A percentile compares a stretch with the other conserved stretches of the same genome.
Evolutionary conservation across 2,329 filamentous ascomycete genomes (phyloP).

Genomic region (Colletotrichum cuscutae): DNA sequence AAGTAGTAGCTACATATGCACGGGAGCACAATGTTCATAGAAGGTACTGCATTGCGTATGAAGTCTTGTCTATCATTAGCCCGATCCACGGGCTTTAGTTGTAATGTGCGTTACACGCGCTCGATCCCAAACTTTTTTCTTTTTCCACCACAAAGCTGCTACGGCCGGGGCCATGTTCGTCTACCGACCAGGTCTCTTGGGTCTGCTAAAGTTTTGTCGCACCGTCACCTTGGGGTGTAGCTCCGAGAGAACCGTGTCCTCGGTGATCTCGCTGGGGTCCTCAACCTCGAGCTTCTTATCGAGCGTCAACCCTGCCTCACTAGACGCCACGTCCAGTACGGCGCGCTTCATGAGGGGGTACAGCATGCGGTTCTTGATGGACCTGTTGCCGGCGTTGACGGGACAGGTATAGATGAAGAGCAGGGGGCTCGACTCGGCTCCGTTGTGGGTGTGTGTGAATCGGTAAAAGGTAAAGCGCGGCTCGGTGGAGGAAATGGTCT

Average conservation of each 20-base stretch:
- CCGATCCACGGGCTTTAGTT: conserved; percentile 19
- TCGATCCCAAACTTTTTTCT: background rate
- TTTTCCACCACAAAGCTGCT: background rate
- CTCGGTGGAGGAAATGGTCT: conserved; percentile 71
- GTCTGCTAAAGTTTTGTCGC: conserved; percentile 78
- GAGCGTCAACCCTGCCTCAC: conserved; percentile 71
- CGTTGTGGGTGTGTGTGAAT: conserved; percentile 67
- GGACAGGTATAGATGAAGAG: conserved; percentile 89
- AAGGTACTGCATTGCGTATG: conserved; percentile 20
- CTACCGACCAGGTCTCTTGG: conserved; percentile 80
- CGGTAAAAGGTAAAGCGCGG: conserved; percentile 84
- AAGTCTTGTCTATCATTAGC: conserved; percentile 23
- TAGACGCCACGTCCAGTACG: conserved; percentile 73
- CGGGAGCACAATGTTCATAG: background rate
- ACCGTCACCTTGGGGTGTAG: conserved; percentile 74
- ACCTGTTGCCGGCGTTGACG: conserved; percentile 68
- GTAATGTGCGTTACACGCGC: background rate
- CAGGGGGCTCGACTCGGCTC: conserved; percentile 65
- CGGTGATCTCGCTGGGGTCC: conserved; percentile 76
- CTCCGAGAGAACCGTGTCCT: conserved; percentile 71
- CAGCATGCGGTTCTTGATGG: conserved; percentile 86
- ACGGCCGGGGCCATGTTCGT: background rate
- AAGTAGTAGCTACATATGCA: conserved; percentile 16
- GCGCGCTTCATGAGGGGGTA: conserved; percentile 79
- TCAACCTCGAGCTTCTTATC: conserved; percentile 78